Evolutionary conservation across 2,329 filamentous ascomycete species (phyloP).

Genomic region (Botryotinia narcissicola): DNA sequence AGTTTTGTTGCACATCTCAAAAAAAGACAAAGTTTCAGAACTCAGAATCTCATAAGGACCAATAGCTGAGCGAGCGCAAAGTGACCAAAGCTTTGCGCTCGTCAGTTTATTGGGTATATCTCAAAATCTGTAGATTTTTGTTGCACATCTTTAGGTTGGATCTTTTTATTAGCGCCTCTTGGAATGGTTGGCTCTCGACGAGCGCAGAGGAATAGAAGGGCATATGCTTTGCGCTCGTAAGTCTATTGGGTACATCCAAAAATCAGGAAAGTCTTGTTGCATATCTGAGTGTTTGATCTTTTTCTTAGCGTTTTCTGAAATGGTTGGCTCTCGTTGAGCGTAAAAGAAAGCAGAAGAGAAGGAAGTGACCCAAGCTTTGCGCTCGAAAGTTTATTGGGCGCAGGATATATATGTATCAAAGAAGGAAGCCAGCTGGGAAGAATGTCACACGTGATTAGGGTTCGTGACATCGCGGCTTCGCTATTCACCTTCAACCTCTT

Average conservation of each 20-base stretch:
- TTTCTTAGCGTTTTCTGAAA: background rate
- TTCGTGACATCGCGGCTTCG: background rate
- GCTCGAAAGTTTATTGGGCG: background rate
- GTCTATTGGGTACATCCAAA: too few relatives aligned
- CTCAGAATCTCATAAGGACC: background rate
- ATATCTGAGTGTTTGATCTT: background rate
- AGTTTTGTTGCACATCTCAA: constrained; percentile 6
- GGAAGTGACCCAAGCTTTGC: background rate
- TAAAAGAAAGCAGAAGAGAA: background rate
- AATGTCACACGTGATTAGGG: background rate
- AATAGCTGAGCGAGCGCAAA: background rate
- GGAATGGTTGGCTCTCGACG: background rate
- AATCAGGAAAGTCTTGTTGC: background rate
- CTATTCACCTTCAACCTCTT: background rate
- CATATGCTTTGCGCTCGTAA: too few relatives aligned
- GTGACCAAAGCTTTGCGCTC: background rate
- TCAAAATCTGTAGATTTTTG: too few relatives aligned
- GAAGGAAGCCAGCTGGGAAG: too few relatives aligned
- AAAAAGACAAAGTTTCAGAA: background rate
- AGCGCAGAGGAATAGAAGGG: too few relatives aligned
- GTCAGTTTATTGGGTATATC: background rate
- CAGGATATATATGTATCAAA: background rate
- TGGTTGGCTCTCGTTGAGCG: background rate
- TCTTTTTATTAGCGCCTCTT: background rate
- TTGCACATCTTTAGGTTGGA: background rate